A percentile compares a stretch with the other conserved stretches of the same genome.
phyloP scores from a whole-genome alignment of 1,284 basidiomycete species.

The Schizophyllum amplum region DNA sequence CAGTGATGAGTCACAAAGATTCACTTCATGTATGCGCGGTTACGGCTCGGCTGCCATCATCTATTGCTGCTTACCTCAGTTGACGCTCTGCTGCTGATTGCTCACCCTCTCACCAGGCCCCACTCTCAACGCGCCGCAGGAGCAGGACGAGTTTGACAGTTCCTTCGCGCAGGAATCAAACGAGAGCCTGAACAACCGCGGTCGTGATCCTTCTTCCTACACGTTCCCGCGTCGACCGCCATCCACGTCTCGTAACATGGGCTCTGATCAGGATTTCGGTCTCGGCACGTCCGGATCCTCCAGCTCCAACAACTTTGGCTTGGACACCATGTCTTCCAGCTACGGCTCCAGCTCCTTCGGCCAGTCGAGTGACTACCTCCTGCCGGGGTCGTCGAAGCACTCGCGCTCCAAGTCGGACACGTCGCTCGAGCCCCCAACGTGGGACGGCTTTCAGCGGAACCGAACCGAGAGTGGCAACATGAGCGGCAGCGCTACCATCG shows the following conservation, averaged over 20 bases:
- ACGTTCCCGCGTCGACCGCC: not conserved
- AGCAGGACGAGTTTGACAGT: not conserved
- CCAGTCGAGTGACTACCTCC: slow-evolving; percentile 17
- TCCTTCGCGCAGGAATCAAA: not conserved
- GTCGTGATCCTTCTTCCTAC: not conserved
- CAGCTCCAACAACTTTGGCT: not conserved
- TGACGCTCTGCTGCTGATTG: not conserved
- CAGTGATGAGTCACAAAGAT: not conserved
- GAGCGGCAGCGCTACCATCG: slow-evolving; percentile 14
- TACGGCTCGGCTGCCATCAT: not conserved
- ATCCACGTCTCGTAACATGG: not conserved
- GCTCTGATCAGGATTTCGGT: not conserved
- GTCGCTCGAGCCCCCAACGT: slow-evolving; percentile 45
- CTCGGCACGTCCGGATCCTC: not conserved
- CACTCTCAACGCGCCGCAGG: not conserved
- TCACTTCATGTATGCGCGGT: not conserved
- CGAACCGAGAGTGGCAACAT: not conserved
- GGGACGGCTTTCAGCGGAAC: slow-evolving; percentile 24
- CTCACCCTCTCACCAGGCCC: not conserved
- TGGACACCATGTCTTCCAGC: slow-evolving; percentile 8
- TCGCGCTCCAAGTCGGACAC: slow-evolving; percentile 57
- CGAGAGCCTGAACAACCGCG: not conserved
- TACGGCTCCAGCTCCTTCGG: slow-evolving; percentile 4
- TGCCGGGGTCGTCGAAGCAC: slow-evolving; percentile 17
- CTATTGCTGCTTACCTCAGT: not conserved